Base-by-base conservation (phyloP, 345 rosid genomes). In the Eucalyptus virginea region DNA sequence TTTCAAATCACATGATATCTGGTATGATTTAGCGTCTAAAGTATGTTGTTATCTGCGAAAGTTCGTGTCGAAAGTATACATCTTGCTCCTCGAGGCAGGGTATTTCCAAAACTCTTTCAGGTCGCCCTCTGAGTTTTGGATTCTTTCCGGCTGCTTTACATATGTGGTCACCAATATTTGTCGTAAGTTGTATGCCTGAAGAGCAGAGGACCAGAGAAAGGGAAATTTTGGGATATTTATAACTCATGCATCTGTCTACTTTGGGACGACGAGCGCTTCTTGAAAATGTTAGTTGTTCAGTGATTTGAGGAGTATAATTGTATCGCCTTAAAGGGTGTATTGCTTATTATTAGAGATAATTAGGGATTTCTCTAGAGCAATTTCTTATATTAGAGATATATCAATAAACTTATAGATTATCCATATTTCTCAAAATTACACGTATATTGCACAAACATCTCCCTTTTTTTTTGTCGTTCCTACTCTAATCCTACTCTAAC, bases 391-490 rank as follows among this genome's bases (percentile, higher is more conserved):
- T 58, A 58, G n/a, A 58, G n/a, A 26, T 58, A 58, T 26, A 24
- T 58, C 1, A 26, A 58, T 58, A 26, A 58, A 5, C 14, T 58
- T 11, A 52, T 58, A 10, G 4, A 58, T 26, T 26, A 58, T 58
- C 2, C 14, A 28, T 26, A 28, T 26, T 28, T 58, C 65, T 58
- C n/a, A 58, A 58, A 11, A 11, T 26, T 58, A 28, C n/a, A 52
- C 0, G 0, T 26, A 58, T 2, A 58, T 58, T 58, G 6, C 12
- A 58, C 0, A 0, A 0, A 11, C 6, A 58, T n/a, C n/a, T n/a
- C n/a, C n/a, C n/a, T n/a, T n/a, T n/a, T n/a, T n/a, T n/a, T n/a
- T n/a, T n/a, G n/a, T n/a, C n/a, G n/a, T n/a, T n/a, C n/a, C n/a
- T n/a, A n/a, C n/a, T n/a, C n/a, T n/a, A n/a, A n/a, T n/a, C n/a